Conservation (phyloP, 2,329 filamentous ascomycete genomes). For the Beauveria medogensis region DNA sequence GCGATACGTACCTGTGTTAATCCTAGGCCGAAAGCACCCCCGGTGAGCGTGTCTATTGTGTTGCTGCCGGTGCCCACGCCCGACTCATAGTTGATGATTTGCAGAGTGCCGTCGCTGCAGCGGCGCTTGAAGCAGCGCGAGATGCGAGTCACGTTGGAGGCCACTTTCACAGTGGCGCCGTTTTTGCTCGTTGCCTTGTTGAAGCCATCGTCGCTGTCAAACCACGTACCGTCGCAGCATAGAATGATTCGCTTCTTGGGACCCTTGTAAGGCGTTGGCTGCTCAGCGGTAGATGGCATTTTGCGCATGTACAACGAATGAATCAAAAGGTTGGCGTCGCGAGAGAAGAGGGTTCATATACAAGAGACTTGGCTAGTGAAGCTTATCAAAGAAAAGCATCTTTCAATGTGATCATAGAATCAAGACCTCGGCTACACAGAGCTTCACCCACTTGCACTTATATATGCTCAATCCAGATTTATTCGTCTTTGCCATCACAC, state of each 20-base stretch:
- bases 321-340: not conserved
- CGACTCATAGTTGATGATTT: conserved; percentile 54
- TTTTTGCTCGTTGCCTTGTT: conserved; percentile 30
- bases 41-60: conserved; percentile 40
- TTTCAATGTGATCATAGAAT: not conserved
- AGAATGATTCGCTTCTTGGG: conserved; percentile 39
- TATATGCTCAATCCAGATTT: not conserved
- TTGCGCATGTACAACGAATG: not conserved
- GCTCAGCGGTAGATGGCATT: not conserved
- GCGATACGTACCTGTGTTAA: conserved; percentile 38
- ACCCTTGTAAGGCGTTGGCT: not conserved
- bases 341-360: not conserved
- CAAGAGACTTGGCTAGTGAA: not conserved
- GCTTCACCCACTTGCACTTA: not conserved
- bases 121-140: conserved; percentile 46
- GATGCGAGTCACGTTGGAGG: conserved; percentile 54
- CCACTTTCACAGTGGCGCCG: conserved; percentile 37
- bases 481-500: not conserved
- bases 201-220: conserved; percentile 43
- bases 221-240: conserved; percentile 48
- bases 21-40: conserved; percentile 47
- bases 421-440: not conserved
- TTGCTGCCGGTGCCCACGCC: conserved; percentile 49
- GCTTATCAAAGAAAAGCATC: not conserved
- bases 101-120: conserved; percentile 43